Conservation (phyloP, 169 alveolate species). For the Babesia caballi region DNA sequence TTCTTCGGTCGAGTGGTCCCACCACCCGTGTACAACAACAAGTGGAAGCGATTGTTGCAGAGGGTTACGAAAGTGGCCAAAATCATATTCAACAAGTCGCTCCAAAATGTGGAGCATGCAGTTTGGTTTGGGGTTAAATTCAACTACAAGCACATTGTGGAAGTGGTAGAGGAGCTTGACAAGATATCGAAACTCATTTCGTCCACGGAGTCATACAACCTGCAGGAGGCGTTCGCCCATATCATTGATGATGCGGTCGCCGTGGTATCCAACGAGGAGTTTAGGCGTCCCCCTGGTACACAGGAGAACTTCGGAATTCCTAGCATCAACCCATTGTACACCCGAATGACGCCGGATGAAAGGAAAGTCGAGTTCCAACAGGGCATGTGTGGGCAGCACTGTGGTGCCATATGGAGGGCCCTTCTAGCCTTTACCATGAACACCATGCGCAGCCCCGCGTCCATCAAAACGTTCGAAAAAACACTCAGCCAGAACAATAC, state of each 20-base stretch:
- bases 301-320: constrained; percentile 69
- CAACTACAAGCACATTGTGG: constrained; percentile 56
- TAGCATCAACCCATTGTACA: constrained; percentile 62
- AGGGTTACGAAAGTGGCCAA: constrained; percentile 64
- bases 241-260: constrained; percentile 56
- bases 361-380: constrained; percentile 73
- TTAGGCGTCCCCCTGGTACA: constrained; percentile 36
- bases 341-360: constrained; percentile 65
- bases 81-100: constrained; percentile 62
- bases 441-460: constrained; percentile 73
- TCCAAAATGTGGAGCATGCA: constrained; percentile 72
- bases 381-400: constrained; percentile 77
- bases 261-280: constrained; percentile 45
- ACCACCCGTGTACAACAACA: constrained; percentile 68
- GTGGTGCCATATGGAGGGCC: constrained; percentile 75
- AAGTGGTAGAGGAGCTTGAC: constrained; percentile 70
- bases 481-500: constrained; percentile 62
- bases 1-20: constrained; percentile 71
- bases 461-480: constrained; percentile 70
- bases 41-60: constrained; percentile 55
- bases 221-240: constrained; percentile 59
- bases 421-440: constrained; percentile 71
- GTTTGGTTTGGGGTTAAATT: constrained; percentile 78
- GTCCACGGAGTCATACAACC: constrained; percentile 55
- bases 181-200: constrained; percentile 53